These are phyloP conservation scores for Petrea volubilis DNA, from an alignment of 257 asterid species.

Conservation along the genomic window DNA sequence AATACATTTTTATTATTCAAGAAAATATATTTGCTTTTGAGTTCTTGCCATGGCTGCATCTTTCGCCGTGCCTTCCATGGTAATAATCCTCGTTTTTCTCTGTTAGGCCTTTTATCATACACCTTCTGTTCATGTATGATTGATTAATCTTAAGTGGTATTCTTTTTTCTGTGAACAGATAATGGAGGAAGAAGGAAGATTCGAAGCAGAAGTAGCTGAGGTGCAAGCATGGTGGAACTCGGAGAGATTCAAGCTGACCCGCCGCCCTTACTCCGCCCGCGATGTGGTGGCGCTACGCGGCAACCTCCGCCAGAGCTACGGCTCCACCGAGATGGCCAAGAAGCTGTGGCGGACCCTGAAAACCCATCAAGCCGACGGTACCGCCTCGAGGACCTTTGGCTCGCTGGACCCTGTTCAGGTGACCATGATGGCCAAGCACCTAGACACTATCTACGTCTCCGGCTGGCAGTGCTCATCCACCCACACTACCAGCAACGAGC, in stretches of 20 bases:
- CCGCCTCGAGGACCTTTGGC: conserved; percentile 93
- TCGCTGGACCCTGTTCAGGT: conserved; percentile 98
- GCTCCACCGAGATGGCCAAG: conserved; percentile 82
- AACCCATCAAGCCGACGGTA: conserved; percentile 81
- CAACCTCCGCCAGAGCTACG: conserved; percentile 68
- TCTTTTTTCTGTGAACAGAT: conserved; percentile 43
- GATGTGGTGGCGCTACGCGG: conserved; percentile 95
- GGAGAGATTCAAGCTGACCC: conserved; percentile 79
- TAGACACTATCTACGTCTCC: conserved; percentile 89
- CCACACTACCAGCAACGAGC: conserved; percentile 90
- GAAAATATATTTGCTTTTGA: conserved; percentile 15
- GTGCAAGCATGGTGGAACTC: conserved; percentile 99
- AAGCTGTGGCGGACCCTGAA: conserved; percentile 95
- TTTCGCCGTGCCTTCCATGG: conserved; percentile 91
- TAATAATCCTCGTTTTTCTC: conserved; percentile 8
- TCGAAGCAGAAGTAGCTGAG: conserved; percentile 85
- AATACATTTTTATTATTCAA: background rate
- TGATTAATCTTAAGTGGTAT: too few species aligned
- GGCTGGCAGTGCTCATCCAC: conserved; percentile 99
- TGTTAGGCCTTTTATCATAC: background rate
- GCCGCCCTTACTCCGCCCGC: conserved; percentile 88
- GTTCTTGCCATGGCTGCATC: conserved; percentile 91
- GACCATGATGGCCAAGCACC: conserved; percentile 94
- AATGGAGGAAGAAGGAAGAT: conserved; percentile 92
- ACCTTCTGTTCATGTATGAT: background rate